Conservation (phyloP, 139 green algal species). For the Astrephomene gubernaculifera region DNA sequence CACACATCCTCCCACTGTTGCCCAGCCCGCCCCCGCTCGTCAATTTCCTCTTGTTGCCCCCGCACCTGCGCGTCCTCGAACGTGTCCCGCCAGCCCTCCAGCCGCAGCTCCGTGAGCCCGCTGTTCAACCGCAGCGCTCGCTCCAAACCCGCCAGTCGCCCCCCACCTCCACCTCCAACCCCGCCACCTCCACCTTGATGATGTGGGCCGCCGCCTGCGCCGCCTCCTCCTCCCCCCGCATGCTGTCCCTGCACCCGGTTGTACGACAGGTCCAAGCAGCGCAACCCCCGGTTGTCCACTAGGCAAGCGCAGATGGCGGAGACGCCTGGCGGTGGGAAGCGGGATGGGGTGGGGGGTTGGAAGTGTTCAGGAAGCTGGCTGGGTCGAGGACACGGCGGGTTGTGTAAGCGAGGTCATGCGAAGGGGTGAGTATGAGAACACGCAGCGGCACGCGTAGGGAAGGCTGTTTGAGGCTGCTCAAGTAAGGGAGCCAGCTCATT, state of each 20-base stretch:
- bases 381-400: too few relatives aligned
- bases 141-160: constrained; percentile 1
- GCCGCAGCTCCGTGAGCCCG: constrained; percentile 26
- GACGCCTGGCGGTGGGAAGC: not conserved
- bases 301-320: constrained; percentile 10
- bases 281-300: constrained; percentile 6
- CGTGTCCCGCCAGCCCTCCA: constrained; percentile 41
- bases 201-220: not conserved
- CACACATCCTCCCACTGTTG: not conserved
- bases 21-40: not conserved
- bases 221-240: not conserved
- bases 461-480: too few relatives aligned
- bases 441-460: too few relatives aligned
- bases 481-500: too few relatives aligned
- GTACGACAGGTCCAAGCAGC: constrained; percentile 22
- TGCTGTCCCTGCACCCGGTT: constrained; percentile 16
- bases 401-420: too few relatives aligned
- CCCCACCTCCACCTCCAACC: not conserved
- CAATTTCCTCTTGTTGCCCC: not conserved
- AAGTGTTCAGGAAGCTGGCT: not conserved
- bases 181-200: not conserved
- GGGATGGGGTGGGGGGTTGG: not conserved
- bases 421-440: too few relatives aligned
- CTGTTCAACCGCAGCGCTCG: constrained; percentile 18
- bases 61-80: constrained; percentile 26